These are phyloP conservation scores for Quercus dentata DNA, from an alignment of 306 rosid genomes.

Conservation along the genomic window DNA sequence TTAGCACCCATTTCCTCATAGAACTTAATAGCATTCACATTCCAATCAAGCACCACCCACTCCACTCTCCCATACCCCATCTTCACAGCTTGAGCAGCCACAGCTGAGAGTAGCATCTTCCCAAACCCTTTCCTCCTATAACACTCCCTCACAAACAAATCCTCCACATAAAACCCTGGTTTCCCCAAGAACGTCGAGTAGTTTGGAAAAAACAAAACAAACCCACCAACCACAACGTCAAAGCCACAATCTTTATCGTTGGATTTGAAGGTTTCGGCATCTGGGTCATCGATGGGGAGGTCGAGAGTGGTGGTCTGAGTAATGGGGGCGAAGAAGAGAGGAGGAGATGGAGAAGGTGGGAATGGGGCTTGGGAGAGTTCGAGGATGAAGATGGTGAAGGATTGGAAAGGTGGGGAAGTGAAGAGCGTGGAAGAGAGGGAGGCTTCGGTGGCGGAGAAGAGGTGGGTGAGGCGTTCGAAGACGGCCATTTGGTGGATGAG, in stretches of 20 bases:
- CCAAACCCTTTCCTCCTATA: slow-evolving; percentile 82
- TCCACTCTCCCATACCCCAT: slow-evolving; percentile 88
- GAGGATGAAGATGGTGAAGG: slow-evolving; percentile 77
- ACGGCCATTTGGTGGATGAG: slow-evolving; percentile 82
- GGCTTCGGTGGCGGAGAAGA: slow-evolving; percentile 61
- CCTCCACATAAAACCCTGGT: slow-evolving; percentile 82
- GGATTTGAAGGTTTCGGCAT: slow-evolving; percentile 36
- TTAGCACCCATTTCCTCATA: slow-evolving; percentile 84
- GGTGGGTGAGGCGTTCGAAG: slow-evolving; percentile 71
- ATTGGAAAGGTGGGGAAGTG: slow-evolving; percentile 56
- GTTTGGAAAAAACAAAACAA: slow-evolving; percentile 75
- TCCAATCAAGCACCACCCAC: slow-evolving; percentile 93
- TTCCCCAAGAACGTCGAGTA: slow-evolving; percentile 59
- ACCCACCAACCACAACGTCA: slow-evolving; percentile 52
- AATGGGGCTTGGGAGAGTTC: slow-evolving; percentile 64
- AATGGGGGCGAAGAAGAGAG: slow-evolving; percentile 37
- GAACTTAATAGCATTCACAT: slow-evolving; percentile 63
- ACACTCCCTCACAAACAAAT: slow-evolving; percentile 74
- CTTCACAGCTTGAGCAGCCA: slow-evolving; percentile 83
- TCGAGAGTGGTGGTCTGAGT: slow-evolving; percentile 33
- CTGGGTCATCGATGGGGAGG: slow-evolving; percentile 61
- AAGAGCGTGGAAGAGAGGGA: slow-evolving; percentile 71
- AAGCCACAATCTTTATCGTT: neutral
- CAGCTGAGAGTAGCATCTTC: slow-evolving; percentile 57
- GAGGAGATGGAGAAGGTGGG: neutral